These are phyloP conservation scores for Termitomyces sp. DNA, from an alignment of 768 basidiomycete species.

Conservation along the genomic window DNA sequence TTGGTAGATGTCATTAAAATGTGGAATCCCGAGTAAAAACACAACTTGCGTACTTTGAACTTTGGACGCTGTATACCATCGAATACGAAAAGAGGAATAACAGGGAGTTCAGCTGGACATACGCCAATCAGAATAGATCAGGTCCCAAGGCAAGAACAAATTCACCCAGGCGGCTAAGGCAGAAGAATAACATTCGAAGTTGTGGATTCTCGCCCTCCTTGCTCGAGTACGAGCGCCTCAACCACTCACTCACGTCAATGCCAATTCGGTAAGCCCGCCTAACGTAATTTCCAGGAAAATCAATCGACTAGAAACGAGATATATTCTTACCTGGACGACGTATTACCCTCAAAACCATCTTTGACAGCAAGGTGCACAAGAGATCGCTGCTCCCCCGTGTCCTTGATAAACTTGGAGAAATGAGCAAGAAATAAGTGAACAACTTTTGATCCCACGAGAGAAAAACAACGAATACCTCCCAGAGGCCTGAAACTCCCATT, in stretches of 20 bases:
- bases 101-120: neutral
- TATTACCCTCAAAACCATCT: neutral
- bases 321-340: neutral
- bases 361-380: neutral
- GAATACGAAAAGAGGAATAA: neutral
- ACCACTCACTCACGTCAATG: neutral
- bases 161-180: neutral
- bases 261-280: neutral
- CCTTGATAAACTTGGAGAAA: neutral
- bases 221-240: neutral
- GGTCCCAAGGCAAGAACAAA: neutral
- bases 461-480: neutral
- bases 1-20: neutral
- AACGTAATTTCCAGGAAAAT: neutral
- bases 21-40: too few species aligned
- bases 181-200: neutral
- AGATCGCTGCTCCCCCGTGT: neutral
- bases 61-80: neutral
- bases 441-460: neutral
- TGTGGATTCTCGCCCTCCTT: neutral
- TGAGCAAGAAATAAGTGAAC: too few species aligned
- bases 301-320: neutral
- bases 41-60: neutral
- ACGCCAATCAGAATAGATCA: neutral
- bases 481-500: neutral